Evolutionary conservation across 352 stramenopile species (phyloP), one percentile per base, ranked within the genome.

Genomic region (Globisporangium apiculatum): DNA sequence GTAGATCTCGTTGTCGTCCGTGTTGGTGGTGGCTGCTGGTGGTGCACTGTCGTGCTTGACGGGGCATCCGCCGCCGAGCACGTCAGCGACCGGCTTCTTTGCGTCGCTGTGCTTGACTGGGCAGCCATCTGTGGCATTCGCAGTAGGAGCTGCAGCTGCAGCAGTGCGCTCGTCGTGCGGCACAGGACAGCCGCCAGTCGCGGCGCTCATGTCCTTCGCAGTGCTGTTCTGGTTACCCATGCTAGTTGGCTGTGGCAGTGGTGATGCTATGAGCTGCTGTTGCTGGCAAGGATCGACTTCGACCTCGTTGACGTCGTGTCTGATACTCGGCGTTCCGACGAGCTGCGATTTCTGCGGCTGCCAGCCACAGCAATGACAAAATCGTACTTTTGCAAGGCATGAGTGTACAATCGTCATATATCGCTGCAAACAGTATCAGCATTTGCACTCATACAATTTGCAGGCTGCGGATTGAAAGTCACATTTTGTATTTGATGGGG

Each of bases 211-310:
- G 3, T 55, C 11, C 14, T 58, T 61, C 1, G 78, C 58, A 14
- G 68, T 72, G 66, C 79, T 89, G 56, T 73, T 72, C 60, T 87
- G 68, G 62, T 89, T 90, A 51, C 79, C 80, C 80, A 92, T 90
- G 58, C 50, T 57, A 14, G 36, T 8, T 59, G 50, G 11, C 48
- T 63, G 14, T 56, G 50, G 11, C 48, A 59, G 14, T 56, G 11
- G 46, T 35, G 47, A 18, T 35, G 40, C 14, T 60, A 31, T 57
- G 37, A 31, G 24, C 24, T 31, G 31, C 40, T 58, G 18, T 31
- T 52, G 24, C 24, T 31, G 24, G 24, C 2, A 31, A 31, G 24
- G 24, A 31, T 31, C 24, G 24, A 31, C 24, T 31, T 31, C 24
- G 24, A 31, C 24, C 24, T 31, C 24, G 24, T 31, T 31, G 24